These are phyloP conservation scores for Cryptococcus sp. DNA, from an alignment of 1,284 basidiomycete species.

Conservation along the genomic window DNA sequence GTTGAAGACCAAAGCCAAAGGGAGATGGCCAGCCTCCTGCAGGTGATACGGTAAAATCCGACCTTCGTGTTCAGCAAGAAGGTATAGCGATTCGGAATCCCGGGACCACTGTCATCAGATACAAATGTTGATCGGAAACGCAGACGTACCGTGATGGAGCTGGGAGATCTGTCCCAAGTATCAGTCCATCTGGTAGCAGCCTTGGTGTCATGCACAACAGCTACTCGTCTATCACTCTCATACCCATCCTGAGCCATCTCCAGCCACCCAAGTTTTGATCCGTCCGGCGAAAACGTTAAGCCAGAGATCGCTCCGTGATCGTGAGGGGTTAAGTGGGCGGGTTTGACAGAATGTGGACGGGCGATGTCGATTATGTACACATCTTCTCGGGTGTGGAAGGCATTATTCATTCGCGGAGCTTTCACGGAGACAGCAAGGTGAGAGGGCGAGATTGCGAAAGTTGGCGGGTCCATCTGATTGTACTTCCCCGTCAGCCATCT, in stretches of 20 bases:
- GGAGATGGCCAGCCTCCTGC: slow-evolving; percentile 26
- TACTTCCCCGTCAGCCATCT: slow-evolving; percentile 4
- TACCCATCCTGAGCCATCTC: slow-evolving; percentile 82
- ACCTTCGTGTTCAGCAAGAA: slow-evolving; percentile 70
- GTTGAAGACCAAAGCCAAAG: slow-evolving; percentile 38
- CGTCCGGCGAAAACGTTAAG: slow-evolving; percentile 63
- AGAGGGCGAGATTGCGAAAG: slow-evolving; percentile 56
- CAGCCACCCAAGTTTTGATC: slow-evolving; percentile 74
- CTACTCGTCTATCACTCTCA: slow-evolving; percentile 61
- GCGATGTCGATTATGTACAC: slow-evolving; percentile 46
- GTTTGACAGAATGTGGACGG: slow-evolving; percentile 5
- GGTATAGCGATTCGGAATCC: slow-evolving; percentile 64
- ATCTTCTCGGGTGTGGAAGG: slow-evolving; percentile 53
- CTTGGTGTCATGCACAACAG: slow-evolving; percentile 63
- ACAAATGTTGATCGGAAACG: too few species aligned
- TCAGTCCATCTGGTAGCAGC: slow-evolving; percentile 53
- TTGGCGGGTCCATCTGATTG: slow-evolving; percentile 68
- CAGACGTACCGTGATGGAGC: slow-evolving; percentile 55
- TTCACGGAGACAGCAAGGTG: slow-evolving; percentile 79
- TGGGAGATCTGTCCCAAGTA: slow-evolving; percentile 75
- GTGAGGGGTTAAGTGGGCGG: slow-evolving; percentile 62
- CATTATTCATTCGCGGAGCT: slow-evolving; percentile 65
- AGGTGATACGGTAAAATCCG: slow-evolving; percentile 42
- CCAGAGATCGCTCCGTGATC: slow-evolving; percentile 72
- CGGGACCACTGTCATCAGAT: slow-evolving; percentile 61